Percentiles rank a stretch among this genome's conserved stretches.
Evolutionary conservation across 2,329 filamentous ascomycete genomes (phyloP).

Genomic region (Shiraia sp.): DNA sequence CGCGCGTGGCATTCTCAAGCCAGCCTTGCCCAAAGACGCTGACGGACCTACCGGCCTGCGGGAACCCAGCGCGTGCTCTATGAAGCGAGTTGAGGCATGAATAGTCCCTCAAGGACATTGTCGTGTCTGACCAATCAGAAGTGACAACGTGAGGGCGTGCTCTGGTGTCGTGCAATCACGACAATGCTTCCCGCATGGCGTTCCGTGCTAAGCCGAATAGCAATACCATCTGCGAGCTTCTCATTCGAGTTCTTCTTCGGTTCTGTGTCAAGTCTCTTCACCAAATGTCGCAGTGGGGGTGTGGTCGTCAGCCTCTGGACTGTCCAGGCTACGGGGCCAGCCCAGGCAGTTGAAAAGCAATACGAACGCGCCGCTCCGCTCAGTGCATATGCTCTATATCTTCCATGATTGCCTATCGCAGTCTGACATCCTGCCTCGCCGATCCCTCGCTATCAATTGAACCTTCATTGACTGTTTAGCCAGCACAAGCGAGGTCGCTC

Average conservation of each 20-base stretch:
- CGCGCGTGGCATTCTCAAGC: slow-evolving; percentile 9
- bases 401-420: slow-evolving; percentile 2
- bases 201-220: slow-evolving; percentile 15
- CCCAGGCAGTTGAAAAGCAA: slow-evolving; percentile 9
- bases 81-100: slow-evolving; percentile 10
- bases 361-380: slow-evolving; percentile 1
- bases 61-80: slow-evolving; percentile 13
- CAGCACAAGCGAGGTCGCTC: slow-evolving; percentile 8
- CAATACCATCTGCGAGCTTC: slow-evolving; percentile 4
- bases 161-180: slow-evolving; percentile 15
- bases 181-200: slow-evolving; percentile 16
- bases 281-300: slow-evolving; percentile 15
- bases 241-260: slow-evolving; percentile 8
- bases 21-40: not conserved
- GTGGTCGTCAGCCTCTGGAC: slow-evolving; percentile 10
- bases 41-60: slow-evolving; percentile 6
- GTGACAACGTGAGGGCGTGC: slow-evolving; percentile 21
- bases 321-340: not conserved
- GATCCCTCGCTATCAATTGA: slow-evolving; percentile 8
- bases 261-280: slow-evolving; percentile 4
- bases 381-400: slow-evolving; percentile 11
- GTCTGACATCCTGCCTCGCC: slow-evolving; percentile 6
- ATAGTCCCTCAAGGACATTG: slow-evolving; percentile 7
- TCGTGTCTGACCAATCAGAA: slow-evolving; percentile 17
- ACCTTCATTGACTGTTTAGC: not conserved